phyloP scores from a whole-genome alignment of 306 rosid genomes.

The Herpetospermum pedunculosum region DNA sequence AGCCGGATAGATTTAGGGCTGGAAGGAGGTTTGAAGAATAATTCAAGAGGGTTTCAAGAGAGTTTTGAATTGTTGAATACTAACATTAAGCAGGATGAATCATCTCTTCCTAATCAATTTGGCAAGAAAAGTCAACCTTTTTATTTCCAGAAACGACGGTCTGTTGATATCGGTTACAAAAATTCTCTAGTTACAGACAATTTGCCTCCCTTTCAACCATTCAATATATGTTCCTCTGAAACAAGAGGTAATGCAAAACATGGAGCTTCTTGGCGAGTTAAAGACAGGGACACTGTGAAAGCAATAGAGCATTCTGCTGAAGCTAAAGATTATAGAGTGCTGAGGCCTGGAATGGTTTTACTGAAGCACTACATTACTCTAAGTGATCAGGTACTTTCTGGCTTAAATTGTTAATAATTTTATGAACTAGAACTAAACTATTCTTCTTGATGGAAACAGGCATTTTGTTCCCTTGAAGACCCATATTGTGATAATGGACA shows the following conservation, averaged over 20 bases:
- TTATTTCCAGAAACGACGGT: background rate
- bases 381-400: conserved; percentile 31
- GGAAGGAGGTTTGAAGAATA: background rate
- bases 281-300: conserved; percentile 6
- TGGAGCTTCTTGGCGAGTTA: background rate
- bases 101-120: conserved; percentile 8
- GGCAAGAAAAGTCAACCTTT: conserved; percentile 14
- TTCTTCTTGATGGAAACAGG: background rate
- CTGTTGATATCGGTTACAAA: background rate
- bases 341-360: conserved; percentile 63
- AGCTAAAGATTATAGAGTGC: background rate
- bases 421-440: background rate
- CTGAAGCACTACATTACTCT: conserved; percentile 29
- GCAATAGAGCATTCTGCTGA: background rate
- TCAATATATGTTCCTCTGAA: conserved; percentile 29
- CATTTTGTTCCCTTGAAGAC: background rate
- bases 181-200: background rate
- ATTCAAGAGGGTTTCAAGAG: background rate
- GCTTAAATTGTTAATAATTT: background rate
- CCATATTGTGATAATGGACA: background rate
- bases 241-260: background rate
- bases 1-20: conserved; percentile 4
- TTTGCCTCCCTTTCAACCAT: conserved; percentile 13
- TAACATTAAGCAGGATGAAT: background rate
- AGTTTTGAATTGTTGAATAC: background rate